These are phyloP conservation scores for Darksidea phi DNA, from an alignment of 495 filamentous ascomycete species.

Conservation along the genomic window DNA sequence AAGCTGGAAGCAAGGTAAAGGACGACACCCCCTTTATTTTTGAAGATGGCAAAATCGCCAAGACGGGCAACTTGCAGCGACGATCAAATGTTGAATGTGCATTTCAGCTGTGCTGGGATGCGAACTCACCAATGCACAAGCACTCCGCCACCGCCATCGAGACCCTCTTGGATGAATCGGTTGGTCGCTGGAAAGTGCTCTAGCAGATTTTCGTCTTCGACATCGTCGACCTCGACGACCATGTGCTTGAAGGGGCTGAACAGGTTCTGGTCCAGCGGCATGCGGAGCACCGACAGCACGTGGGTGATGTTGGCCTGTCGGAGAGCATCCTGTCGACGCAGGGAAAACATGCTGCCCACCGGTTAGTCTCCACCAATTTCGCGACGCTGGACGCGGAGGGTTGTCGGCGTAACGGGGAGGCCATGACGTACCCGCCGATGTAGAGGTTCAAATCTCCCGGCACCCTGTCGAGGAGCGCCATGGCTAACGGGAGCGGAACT, in stretches of 20 bases:
- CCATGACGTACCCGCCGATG: constrained; percentile 72
- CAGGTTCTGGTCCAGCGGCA: constrained; percentile 55
- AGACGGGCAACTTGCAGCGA: constrained; percentile 36
- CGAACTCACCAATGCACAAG: constrained; percentile 70
- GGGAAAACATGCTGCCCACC: constrained; percentile 66
- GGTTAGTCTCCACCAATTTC: constrained; percentile 16
- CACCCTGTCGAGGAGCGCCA: constrained; percentile 51
- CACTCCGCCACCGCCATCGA: constrained; percentile 65
- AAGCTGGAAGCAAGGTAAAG: not conserved
- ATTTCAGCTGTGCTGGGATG: constrained; percentile 31
- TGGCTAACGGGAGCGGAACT: constrained; percentile 19
- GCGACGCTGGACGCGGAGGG: constrained; percentile 15
- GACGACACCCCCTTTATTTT: not conserved
- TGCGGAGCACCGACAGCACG: constrained; percentile 75
- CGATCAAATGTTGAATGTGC: constrained; percentile 14
- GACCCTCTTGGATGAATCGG: constrained; percentile 75
- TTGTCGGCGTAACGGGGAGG: constrained; percentile 3
- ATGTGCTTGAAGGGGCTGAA: constrained; percentile 65
- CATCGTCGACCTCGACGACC: constrained; percentile 81
- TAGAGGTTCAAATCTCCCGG: constrained; percentile 73
- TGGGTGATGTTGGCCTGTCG: constrained; percentile 78
- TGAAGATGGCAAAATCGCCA: constrained; percentile 40
- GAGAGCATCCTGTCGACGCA: constrained; percentile 67
- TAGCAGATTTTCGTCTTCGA: constrained; percentile 80
- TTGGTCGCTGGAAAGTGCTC: constrained; percentile 73